Evolutionary conservation across 2,329 filamentous ascomycete species (phyloP), one percentile per base, ranked within the genome.

Genomic region (Xylaria hypoxylon): DNA sequence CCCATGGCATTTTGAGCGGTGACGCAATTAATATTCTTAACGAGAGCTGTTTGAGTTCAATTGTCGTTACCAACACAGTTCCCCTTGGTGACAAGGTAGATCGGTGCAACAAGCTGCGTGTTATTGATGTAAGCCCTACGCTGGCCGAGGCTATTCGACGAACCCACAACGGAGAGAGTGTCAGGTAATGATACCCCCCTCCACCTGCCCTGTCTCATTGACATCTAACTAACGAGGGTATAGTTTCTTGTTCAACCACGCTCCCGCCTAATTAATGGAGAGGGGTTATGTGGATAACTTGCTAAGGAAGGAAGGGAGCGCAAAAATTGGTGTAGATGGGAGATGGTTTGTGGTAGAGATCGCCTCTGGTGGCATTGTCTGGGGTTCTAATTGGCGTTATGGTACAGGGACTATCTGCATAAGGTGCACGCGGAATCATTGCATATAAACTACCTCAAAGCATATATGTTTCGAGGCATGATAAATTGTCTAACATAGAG

Each of bases 41-140:
- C 77, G 85, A 85, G 67, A 92, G 90, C 75, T 85, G 86, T 73
- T 79, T 94, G 72, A 88, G 84, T 75, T 88, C 89, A 76, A 82
- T 94, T 35, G 91, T 94, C 24, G 90, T 93, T 53, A 93, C 91
- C 56, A 94, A 94, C 79, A 94, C 92, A 2, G 91, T 94, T 19
- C 91, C 92, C 4, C 86, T 93, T 69, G 86, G 88, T 71, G 90
- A 92, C 77, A 93, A 93, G 85, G 90, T 89, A 77, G 86, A 89
- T 73, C 79, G 83, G 17, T 94, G 92, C 77, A 83, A 86, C 69
- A 87, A 88, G 76, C 85, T 94, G 65, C 86, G 91, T 77, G 92
- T 91, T 42, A 93, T 94, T 76, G 91, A 94, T 78, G 90, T 94
- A 75, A 90, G 88, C 75, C 90, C 91, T 17, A 93, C 92, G 50